These are phyloP conservation scores for Imleria badia DNA, from an alignment of 768 basidiomycete species.

Conservation along the genomic window DNA sequence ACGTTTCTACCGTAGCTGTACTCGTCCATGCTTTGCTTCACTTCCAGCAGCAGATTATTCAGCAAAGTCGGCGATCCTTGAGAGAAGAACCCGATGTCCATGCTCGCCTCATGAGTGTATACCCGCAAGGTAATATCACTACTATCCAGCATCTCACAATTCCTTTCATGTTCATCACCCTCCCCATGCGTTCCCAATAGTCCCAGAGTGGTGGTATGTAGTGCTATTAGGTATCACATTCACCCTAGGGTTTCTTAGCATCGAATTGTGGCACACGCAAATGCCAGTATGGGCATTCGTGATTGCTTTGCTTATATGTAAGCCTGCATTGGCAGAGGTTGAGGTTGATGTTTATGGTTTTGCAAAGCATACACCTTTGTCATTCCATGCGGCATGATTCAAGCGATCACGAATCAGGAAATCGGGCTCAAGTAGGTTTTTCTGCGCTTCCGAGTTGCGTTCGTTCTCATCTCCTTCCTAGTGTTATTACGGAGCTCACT, in stretches of 20 bases:
- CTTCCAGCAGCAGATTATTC: constrained; percentile 78
- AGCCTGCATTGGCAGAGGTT: constrained; percentile 9
- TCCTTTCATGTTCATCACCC: background rate
- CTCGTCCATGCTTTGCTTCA: constrained; percentile 45
- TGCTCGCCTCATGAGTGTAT: constrained; percentile 75
- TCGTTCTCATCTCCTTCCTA: constrained; percentile 15
- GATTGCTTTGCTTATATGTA: constrained; percentile 58
- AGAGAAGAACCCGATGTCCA: constrained; percentile 84
- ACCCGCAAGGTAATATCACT: constrained; percentile 42
- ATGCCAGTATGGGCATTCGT: constrained; percentile 75
- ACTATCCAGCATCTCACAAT: background rate
- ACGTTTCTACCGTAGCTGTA: constrained; percentile 18
- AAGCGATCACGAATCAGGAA: constrained; percentile 80
- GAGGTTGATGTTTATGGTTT: background rate
- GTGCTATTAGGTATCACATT: constrained; percentile 71
- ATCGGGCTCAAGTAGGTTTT: constrained; percentile 52
- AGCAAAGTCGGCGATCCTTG: constrained; percentile 65
- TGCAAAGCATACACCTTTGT: constrained; percentile 42
- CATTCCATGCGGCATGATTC: constrained; percentile 57
- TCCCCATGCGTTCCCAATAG: constrained; percentile 30
- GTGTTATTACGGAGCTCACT: constrained; percentile 77
- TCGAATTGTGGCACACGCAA: constrained; percentile 69
- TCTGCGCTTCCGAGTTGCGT: background rate
- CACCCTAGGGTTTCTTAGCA: constrained; percentile 63
- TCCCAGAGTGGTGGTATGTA: constrained; percentile 86